Conservation (phyloP, 108 stramenopile species). For the Craspedostauros australis region DNA sequence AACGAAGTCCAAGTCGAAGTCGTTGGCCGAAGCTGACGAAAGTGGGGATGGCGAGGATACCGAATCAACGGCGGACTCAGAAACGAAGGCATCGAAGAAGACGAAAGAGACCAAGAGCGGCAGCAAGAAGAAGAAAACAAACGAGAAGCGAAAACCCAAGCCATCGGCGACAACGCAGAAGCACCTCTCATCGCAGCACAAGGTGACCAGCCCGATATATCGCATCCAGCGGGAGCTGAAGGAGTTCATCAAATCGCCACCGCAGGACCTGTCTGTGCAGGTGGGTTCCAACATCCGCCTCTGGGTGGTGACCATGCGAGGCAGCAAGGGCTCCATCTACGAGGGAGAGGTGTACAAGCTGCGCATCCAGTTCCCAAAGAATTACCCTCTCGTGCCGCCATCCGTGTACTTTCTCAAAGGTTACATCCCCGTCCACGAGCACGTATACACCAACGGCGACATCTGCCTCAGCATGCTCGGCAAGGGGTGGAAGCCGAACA, state of each 20-base stretch:
- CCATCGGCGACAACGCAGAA: conserved; percentile 43
- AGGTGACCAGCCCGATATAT: conserved; percentile 70
- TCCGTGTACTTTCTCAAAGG: conserved; percentile 87
- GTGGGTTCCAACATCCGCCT: conserved; percentile 84
- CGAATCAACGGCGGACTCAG: no score
- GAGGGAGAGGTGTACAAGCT: conserved; percentile 92
- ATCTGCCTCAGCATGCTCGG: conserved; percentile 93
- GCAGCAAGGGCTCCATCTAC: conserved; percentile 80
- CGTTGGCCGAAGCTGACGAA: conserved; percentile 3
- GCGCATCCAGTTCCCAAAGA: conserved; percentile 71
- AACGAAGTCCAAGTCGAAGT: conserved; percentile 12
- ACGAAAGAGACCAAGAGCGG: conserved; percentile 1
- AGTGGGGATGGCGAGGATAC: conserved; percentile 5
- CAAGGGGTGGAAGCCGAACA: conserved; percentile 93
- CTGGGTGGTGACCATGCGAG: conserved; percentile 89
- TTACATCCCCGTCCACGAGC: conserved; percentile 64
- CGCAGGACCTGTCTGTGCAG: conserved; percentile 75
- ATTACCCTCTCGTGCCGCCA: conserved; percentile 92
- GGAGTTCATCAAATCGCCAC: conserved; percentile 75
- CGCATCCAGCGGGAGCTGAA: conserved; percentile 85
- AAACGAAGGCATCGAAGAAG: background rate
- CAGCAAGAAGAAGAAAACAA: conserved; percentile 15
- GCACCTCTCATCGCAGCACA: conserved; percentile 44
- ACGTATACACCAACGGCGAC: conserved; percentile 98
- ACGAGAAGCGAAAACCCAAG: conserved; percentile 18